Percentiles rank a stretch among this genome's conserved stretches.
Evolutionary conservation across 2,329 filamentous ascomycete species (phyloP).

Genomic region (Helotiales sp.): DNA sequence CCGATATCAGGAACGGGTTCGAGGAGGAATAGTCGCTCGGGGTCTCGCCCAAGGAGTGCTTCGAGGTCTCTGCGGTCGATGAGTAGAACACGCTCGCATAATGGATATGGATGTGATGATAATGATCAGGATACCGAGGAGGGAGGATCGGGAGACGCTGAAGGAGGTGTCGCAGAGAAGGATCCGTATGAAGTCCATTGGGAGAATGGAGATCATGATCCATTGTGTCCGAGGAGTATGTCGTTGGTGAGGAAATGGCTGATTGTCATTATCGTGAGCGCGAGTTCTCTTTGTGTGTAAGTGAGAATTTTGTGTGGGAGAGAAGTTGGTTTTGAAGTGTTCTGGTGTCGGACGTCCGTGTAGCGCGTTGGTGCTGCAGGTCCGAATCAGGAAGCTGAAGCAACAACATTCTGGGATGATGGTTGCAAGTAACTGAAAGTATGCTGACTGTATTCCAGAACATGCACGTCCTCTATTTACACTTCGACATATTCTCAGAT

Average conservation of each 20-base stretch:
- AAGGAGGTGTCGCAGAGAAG: conserved; percentile 32
- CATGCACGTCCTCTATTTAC: conserved; percentile 85
- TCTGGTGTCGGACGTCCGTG: not conserved
- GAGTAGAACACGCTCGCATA: conserved; percentile 29
- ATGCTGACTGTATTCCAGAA: conserved; percentile 48
- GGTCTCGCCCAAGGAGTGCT: conserved; percentile 6
- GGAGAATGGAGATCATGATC: conserved; percentile 71
- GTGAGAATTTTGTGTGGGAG: conserved; percentile 41
- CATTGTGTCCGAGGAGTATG: conserved; percentile 72
- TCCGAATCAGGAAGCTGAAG: not conserved
- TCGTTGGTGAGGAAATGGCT: conserved; percentile 70
- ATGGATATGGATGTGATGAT: conserved; percentile 37
- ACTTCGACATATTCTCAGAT: conserved; percentile 80
- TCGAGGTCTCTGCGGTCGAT: conserved; percentile 13
- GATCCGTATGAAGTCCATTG: conserved; percentile 70
- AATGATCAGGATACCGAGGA: conserved; percentile 20
- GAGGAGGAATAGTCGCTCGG: conserved; percentile 8
- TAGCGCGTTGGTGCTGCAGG: not conserved
- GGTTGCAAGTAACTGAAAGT: not conserved
- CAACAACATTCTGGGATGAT: not conserved
- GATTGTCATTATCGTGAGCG: conserved; percentile 72
- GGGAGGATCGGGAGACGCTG: conserved; percentile 11
- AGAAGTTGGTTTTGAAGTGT: not conserved
- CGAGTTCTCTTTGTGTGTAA: conserved; percentile 80
- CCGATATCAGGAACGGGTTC: conserved; percentile 17